phyloP scores from a whole-genome alignment of 2,329 filamentous ascomycete species.

The Epichloe sibirici region DNA sequence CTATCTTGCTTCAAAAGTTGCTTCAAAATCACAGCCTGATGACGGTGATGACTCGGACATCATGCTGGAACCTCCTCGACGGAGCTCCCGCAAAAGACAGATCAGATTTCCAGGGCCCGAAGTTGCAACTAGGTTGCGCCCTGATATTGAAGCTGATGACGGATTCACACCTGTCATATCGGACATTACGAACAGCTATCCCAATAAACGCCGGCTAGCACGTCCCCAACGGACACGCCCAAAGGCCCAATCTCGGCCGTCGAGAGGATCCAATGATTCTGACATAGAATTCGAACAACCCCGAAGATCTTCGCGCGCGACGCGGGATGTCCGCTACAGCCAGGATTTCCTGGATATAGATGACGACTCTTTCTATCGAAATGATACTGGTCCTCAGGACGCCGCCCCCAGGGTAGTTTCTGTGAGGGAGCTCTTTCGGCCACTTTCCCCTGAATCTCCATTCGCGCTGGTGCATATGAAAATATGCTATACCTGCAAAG shows the following conservation, averaged over 20 bases:
- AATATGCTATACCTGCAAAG: conserved; percentile 58
- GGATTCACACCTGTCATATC: conserved; percentile 24
- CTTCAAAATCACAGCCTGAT: conserved; percentile 5
- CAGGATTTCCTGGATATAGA: conserved; percentile 43
- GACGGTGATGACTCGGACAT: conserved; percentile 2
- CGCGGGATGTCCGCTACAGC: conserved; percentile 31
- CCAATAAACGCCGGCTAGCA: conserved; percentile 11
- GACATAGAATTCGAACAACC: conserved; percentile 42
- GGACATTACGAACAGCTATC: conserved; percentile 18
- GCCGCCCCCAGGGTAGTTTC: conserved; percentile 45
- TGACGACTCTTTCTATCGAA: conserved; percentile 42
- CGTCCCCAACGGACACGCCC: conserved; percentile 11
- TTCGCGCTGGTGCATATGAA: conserved; percentile 62
- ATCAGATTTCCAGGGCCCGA: not conserved
- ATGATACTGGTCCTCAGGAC: conserved; percentile 31
- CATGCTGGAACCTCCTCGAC: conserved; percentile 7
- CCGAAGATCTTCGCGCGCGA: conserved; percentile 37
- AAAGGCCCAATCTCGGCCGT: conserved; percentile 8
- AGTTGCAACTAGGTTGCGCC: not conserved
- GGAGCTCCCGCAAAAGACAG: conserved; percentile 4
- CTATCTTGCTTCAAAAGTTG: not conserved
- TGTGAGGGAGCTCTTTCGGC: conserved; percentile 63
- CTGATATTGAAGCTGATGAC: conserved; percentile 22
- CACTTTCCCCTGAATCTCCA: conserved; percentile 43
- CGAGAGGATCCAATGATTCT: conserved; percentile 21